These are phyloP conservation scores for Oryza glumipatula DNA, from an alignment of 176 grass and related monocot species.

Conservation along the genomic window DNA sequence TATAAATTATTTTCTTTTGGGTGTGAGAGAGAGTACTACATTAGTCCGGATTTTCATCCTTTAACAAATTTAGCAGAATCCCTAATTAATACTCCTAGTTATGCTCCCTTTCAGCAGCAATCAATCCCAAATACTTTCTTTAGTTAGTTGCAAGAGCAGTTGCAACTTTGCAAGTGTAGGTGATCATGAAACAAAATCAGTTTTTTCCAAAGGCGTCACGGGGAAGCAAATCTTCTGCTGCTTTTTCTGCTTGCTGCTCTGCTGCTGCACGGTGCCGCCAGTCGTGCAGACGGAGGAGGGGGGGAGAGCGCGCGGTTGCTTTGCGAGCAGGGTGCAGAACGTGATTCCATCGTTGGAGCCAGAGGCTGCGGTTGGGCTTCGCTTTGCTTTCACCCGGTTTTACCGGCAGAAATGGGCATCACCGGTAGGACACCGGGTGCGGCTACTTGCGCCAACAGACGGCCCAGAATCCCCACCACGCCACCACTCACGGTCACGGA, in stretches of 20 bases:
- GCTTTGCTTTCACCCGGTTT: neutral
- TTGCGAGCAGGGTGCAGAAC: constrained; percentile 27
- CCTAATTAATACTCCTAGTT: too few species aligned
- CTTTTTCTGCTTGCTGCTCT: neutral
- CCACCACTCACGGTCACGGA: neutral
- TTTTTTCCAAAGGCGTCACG: constrained; percentile 5
- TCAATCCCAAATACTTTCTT: too few species aligned
- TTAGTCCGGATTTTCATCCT: too few species aligned
- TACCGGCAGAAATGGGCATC: neutral
- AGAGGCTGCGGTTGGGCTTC: neutral
- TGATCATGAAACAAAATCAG: neutral
- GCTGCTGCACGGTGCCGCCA: neutral
- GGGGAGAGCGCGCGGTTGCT: neutral
- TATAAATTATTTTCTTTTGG: too few species aligned
- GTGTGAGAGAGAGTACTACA: too few species aligned
- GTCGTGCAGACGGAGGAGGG: neutral
- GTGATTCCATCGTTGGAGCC: neutral
- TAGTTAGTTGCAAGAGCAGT: too few species aligned
- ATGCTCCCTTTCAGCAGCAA: too few species aligned
- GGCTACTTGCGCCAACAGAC: neutral
- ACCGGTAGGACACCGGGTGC: neutral
- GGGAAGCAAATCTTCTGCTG: neutral
- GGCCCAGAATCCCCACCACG: neutral
- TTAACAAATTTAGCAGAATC: too few species aligned
- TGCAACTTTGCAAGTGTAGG: neutral